These are phyloP conservation scores for Pyrenula aspistea DNA, from an alignment of 495 filamentous ascomycete genomes.

Conservation along the genomic window DNA sequence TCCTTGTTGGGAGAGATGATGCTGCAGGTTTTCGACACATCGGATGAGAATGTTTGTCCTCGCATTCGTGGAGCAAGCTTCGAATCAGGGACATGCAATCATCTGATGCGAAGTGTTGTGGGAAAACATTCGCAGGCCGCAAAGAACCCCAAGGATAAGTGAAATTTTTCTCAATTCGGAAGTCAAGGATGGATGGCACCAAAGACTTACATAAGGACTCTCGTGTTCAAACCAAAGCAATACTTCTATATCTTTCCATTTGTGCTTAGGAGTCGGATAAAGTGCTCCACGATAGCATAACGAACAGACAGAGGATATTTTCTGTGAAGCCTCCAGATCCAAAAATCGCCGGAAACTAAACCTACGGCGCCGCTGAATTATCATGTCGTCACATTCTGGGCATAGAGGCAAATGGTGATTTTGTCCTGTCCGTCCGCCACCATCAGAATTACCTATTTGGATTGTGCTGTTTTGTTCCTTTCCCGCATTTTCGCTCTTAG, in stretches of 20 bases:
- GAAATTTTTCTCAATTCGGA: not conserved
- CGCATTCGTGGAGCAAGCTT: not conserved
- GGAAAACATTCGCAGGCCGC: not conserved
- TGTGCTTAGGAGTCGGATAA: not conserved
- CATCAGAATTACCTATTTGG: not conserved
- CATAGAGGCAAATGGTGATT: not conserved
- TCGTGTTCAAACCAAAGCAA: not conserved
- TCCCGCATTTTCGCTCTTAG: not conserved
- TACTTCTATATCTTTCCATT: not conserved
- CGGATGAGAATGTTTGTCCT: not conserved
- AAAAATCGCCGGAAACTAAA: not conserved
- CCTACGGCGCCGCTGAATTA: not conserved
- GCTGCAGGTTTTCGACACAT: not conserved
- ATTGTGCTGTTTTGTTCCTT: not conserved
- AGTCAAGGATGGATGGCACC: not conserved
- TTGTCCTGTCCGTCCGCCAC: not conserved
- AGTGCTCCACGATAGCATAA: not conserved
- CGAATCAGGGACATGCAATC: not conserved
- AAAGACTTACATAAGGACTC: not conserved
- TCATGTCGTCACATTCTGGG: not conserved
- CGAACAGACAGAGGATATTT: not conserved
- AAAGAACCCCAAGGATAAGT: not conserved
- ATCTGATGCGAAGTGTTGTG: not conserved
- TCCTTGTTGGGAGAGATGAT: not conserved
- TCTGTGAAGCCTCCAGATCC: not conserved